Base-by-base conservation (phyloP, 805 yeast genomes). In the Starmerella cellae region DNA sequence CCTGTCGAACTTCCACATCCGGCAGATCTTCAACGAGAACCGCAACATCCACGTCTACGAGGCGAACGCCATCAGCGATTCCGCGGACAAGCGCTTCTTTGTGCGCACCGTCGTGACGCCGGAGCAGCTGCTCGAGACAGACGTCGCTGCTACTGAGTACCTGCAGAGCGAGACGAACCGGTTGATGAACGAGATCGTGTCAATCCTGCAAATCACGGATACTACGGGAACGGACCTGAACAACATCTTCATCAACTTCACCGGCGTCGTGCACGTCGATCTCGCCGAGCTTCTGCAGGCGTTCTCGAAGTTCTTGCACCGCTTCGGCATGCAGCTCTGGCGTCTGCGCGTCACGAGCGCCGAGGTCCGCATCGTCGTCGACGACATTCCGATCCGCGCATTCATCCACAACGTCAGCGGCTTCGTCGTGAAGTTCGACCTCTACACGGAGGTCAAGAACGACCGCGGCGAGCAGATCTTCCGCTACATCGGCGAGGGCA, bases 221-320 rank as follows among this genome's bases (percentile, higher is more conserved):
- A 83, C 95, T 40, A 75, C 91, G 13, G 88, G 91, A 65, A 82
- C 96, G 17, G 99, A 91, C 60, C 70, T 91, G 69, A 91, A 91
- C 65, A 97, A 91, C 61, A 91, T 91, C 51, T 91, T 91, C 69
- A 88, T 91, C 64, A 88, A 91, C 67, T 91, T 91, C 65, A 80
- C 95, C 41, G 94, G 95, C 50, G 88, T 83, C 27, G 91, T 93
- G 72, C 85, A 85, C 53, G 82, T 91, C 45, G 77, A 83, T 47
- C 95, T 97, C 36, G 82, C 80, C 55, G 97, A 91, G 65, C 96
- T 91, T 48, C 95, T 88, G 65, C 85, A 84, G 49, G 96, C 98
- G 3, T 87, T 91, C 63, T 97, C 95, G 52, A 93, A 95, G 18
- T 91, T 91, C 76, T 71, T 91, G 66, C 96, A 88, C 65, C 77